A percentile compares a stretch with the other conserved stretches of the same genome.
phyloP scores from a whole-genome alignment of 2,329 filamentous ascomycete species.

The Aotearoamyces nothofagi region DNA sequence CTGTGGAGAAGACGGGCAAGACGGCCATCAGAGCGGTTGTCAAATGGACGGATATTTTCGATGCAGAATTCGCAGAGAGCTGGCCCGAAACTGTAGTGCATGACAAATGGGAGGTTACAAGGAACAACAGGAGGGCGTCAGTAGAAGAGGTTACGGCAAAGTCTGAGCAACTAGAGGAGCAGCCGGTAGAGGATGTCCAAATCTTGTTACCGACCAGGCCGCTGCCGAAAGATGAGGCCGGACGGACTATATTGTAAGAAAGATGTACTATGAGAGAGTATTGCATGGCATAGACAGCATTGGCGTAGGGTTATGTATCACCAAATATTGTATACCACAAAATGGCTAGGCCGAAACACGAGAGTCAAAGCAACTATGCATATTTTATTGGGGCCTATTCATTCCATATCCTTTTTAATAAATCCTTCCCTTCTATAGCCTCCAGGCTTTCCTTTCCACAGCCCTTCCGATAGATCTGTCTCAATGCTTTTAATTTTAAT shows the following conservation, averaged over 20 bases:
- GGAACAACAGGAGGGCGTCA: slow-evolving; percentile 3
- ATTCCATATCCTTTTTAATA: too few relatives aligned
- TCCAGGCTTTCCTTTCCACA: too few relatives aligned
- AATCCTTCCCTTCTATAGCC: too few relatives aligned
- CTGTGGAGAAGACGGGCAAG: slow-evolving; percentile 7
- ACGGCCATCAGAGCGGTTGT: slow-evolving; percentile 13
- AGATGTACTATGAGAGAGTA: too few relatives aligned
- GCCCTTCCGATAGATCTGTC: too few relatives aligned
- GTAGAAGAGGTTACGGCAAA: neutral
- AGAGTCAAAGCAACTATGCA: neutral
- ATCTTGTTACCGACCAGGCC: too few relatives aligned
- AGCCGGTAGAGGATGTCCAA: too few relatives aligned
- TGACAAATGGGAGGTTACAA: slow-evolving; percentile 9
- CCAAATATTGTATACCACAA: too few relatives aligned
- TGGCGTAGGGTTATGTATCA: too few relatives aligned
- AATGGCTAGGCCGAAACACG: too few relatives aligned
- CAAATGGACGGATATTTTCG: slow-evolving; percentile 20
- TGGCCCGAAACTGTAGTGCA: slow-evolving; percentile 22
- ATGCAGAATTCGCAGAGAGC: slow-evolving; percentile 22
- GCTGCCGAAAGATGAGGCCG: neutral
- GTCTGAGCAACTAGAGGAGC: too few relatives aligned
- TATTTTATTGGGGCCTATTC: neutral
- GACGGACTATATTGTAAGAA: neutral
- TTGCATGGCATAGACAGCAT: too few relatives aligned
- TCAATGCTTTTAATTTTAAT: neutral